Evolutionary conservation across 805 yeast genomes (phyloP).

Genomic region (Kodamaea leandrae): DNA sequence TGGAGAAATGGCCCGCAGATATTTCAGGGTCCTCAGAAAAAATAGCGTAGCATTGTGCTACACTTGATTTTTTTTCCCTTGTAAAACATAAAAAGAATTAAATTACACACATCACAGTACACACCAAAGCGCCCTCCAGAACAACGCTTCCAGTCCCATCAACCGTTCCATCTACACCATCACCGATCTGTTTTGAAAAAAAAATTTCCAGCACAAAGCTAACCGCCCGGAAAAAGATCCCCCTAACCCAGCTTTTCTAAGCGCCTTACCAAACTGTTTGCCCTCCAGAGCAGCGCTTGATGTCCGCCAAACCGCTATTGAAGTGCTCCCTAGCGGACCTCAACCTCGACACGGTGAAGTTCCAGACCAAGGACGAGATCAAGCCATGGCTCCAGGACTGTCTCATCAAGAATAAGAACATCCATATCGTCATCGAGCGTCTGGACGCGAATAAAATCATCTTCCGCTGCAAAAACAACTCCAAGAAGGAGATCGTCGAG

Average conservation of each 20-base stretch:
- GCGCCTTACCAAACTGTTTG: too few species aligned
- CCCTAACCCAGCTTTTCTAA: too few species aligned
- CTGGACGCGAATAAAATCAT: constrained; percentile 60
- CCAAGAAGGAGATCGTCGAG: constrained; percentile 15
- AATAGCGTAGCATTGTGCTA: background rate
- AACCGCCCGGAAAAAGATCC: too few species aligned
- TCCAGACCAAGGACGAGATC: constrained; percentile 44
- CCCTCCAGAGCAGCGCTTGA: too few species aligned
- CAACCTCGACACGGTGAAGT: constrained; percentile 20
- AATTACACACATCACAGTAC: background rate
- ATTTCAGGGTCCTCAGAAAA: constrained; percentile 1
- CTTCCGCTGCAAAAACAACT: constrained; percentile 53
- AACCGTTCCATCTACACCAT: too few species aligned
- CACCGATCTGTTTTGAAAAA: too few species aligned
- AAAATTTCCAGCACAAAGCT: background rate
- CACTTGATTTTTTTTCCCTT: background rate
- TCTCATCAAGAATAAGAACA: constrained; percentile 47
- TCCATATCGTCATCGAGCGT: constrained; percentile 58
- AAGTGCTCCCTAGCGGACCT: constrained; percentile 17
- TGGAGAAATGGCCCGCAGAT: background rate
- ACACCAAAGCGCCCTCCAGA: too few species aligned
- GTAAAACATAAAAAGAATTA: background rate
- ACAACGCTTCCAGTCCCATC: too few species aligned
- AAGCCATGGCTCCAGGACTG: constrained; percentile 59
- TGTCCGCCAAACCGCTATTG: constrained; percentile 8